Conservation (phyloP, 805 yeast genomes). For the Metschnikowia baotianmanensis region DNA sequence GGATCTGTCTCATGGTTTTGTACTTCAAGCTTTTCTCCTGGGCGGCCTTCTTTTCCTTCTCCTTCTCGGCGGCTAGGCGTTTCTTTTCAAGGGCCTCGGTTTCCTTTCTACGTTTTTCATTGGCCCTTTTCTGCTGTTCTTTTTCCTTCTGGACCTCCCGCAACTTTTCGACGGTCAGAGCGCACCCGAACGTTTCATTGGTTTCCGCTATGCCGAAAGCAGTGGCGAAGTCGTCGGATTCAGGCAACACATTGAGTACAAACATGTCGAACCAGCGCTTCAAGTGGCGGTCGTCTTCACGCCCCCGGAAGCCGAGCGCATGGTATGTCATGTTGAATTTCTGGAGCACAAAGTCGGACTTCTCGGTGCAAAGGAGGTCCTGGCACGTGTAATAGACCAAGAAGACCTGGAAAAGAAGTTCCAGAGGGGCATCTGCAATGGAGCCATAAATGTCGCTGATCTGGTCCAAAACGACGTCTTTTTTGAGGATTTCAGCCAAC, state of each 20-base stretch:
- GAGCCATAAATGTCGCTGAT: constrained; percentile 22
- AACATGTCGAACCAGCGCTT: constrained; percentile 31
- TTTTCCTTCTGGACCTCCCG: constrained; percentile 12
- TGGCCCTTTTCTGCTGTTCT: constrained; percentile 4
- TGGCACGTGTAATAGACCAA: constrained; percentile 30
- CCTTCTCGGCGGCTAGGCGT: constrained; percentile 17
- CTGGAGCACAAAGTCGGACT: constrained; percentile 9
- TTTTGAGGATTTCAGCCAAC: constrained; percentile 17
- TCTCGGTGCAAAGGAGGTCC: constrained; percentile 14
- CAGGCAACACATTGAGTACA: constrained; percentile 36
- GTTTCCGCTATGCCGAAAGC: constrained; percentile 28
- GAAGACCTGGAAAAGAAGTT: constrained; percentile 32
- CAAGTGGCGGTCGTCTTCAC: constrained; percentile 17
- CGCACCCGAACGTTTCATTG: constrained; percentile 17
- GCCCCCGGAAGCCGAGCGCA: constrained; percentile 5
- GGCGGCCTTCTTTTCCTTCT: constrained; percentile 15
- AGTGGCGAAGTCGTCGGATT: constrained; percentile 25
- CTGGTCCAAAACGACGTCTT: constrained; percentile 20
- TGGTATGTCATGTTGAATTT: constrained; percentile 18
- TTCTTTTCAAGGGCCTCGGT: constrained; percentile 20
- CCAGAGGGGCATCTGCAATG: constrained; percentile 27
- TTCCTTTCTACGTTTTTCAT: constrained; percentile 16
- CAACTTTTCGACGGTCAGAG: constrained; percentile 15
- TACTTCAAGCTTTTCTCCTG: constrained; percentile 27
- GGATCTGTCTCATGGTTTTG: constrained; percentile 30